Evolutionary conservation across 2,329 filamentous ascomycete genomes (phyloP).

Genomic region (Aspergillus viridinutans): DNA sequence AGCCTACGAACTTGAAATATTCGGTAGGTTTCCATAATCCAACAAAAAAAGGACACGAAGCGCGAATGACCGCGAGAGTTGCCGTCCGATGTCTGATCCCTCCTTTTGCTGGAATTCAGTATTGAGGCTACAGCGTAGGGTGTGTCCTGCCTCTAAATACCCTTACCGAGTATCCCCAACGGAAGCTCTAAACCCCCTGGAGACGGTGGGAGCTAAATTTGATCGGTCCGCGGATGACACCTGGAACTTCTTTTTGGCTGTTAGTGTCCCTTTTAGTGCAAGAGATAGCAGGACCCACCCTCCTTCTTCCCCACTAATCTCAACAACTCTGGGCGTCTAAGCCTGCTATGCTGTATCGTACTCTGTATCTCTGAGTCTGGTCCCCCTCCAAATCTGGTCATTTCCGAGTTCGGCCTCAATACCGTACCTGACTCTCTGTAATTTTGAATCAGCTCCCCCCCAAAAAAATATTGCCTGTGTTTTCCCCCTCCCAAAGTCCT

Average conservation of each 20-base stretch:
- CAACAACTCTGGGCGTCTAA: slow-evolving; percentile 5
- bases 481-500: not conserved
- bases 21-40: not conserved
- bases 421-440: slow-evolving; percentile 2
- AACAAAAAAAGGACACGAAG: slow-evolving; percentile 8
- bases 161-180: slow-evolving; percentile 16
- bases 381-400: not conserved
- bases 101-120: slow-evolving; percentile 11
- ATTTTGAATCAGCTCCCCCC: slow-evolving; percentile 3
- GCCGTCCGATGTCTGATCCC: not conserved
- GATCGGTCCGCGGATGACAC: slow-evolving; percentile 1
- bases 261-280: not conserved
- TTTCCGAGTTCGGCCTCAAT: slow-evolving; percentile 8
- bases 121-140: slow-evolving; percentile 25
- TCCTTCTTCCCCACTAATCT: slow-evolving; percentile 12
- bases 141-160: slow-evolving; percentile 21
- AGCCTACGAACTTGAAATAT: not conserved
- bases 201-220: slow-evolving; percentile 9
- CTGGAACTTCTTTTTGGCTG: slow-evolving; percentile 1
- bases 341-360: not conserved
- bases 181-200: slow-evolving; percentile 7
- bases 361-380: not conserved
- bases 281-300: slow-evolving; percentile 1
- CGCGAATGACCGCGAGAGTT: slow-evolving; percentile 1
- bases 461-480: slow-evolving; percentile 2